phyloP scores from a whole-genome alignment of 805 yeast species.

The Nakazawaea wickerhamii region DNA sequence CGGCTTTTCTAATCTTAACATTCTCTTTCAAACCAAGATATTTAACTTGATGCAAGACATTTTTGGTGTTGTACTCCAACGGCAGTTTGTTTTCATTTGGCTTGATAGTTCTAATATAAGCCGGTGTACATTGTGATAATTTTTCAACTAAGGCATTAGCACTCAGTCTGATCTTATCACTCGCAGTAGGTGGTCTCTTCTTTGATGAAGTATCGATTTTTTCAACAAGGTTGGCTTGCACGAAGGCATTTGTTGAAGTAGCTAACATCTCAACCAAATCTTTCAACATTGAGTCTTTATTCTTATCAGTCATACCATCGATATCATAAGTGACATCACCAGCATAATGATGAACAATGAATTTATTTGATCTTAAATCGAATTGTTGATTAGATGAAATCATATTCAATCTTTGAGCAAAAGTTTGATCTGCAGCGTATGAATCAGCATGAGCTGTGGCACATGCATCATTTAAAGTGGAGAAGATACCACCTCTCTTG shows the following conservation, averaged over 20 bases:
- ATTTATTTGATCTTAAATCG: slow-evolving; percentile 82
- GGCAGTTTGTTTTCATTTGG: slow-evolving; percentile 94
- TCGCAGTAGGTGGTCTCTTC: slow-evolving; percentile 89
- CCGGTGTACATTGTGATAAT: slow-evolving; percentile 84
- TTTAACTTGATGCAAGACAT: slow-evolving; percentile 92
- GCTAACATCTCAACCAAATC: slow-evolving; percentile 78
- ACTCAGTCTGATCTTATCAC: slow-evolving; percentile 87
- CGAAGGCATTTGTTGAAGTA: slow-evolving; percentile 63
- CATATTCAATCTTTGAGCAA: slow-evolving; percentile 85
- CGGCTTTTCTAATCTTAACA: slow-evolving; percentile 96
- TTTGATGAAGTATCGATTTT: slow-evolving; percentile 61
- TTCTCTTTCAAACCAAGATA: slow-evolving; percentile 95
- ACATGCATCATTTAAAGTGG: slow-evolving; percentile 93
- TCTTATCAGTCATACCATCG: slow-evolving; percentile 89
- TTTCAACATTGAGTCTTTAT: slow-evolving; percentile 88
- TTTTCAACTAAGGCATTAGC: slow-evolving; percentile 91
- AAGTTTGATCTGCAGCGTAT: slow-evolving; percentile 92
- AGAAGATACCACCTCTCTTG: slow-evolving; percentile 90
- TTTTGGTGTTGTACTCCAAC: slow-evolving; percentile 78
- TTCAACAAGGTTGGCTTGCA: slow-evolving; percentile 56
- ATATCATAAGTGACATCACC: slow-evolving; percentile 96
- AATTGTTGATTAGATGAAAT: slow-evolving; percentile 81
- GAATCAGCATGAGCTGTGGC: slow-evolving; percentile 99
- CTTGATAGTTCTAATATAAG: slow-evolving; percentile 94
- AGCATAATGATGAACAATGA: slow-evolving; percentile 92